Percentiles rank a stretch among this genome's conserved stretches.
These are phyloP conservation scores for Yarrowia divulgata DNA, from an alignment of 805 yeast genomes.

Conservation along the genomic window DNA sequence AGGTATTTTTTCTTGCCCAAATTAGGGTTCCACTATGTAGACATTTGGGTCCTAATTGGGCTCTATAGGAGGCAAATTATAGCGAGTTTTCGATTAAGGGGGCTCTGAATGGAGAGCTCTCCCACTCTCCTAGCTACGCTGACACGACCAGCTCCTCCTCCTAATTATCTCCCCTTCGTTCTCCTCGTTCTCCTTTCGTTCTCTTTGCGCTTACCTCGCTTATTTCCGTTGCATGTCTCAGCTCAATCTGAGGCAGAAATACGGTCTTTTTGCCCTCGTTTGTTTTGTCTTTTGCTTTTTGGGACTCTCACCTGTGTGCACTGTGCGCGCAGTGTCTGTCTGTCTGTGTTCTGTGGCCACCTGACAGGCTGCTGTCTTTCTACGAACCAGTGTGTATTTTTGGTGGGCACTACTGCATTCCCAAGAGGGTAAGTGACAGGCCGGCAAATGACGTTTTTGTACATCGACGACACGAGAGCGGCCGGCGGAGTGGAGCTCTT, in stretches of 20 bases:
- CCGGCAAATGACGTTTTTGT: not conserved
- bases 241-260: not conserved
- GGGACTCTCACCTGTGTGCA: not conserved
- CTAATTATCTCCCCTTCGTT: not conserved
- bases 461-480: not conserved
- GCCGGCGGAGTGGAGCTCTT: too few species aligned
- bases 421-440: not conserved
- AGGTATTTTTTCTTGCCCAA: too few species aligned
- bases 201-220: not conserved
- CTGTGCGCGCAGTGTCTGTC: not conserved
- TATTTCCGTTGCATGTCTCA: slow-evolving; percentile 13
- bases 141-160: not conserved
- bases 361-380: not conserved
- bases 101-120: too few species aligned
- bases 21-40: too few species aligned
- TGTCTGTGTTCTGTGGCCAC: not conserved
- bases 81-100: too few species aligned
- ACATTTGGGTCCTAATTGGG: too few species aligned
- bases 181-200: not conserved
- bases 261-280: not conserved
- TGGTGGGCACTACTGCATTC: slow-evolving; percentile 20
- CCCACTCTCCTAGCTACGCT: too few species aligned
- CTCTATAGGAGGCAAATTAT: too few species aligned
- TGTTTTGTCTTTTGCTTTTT: not conserved
- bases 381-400: not conserved